Base-by-base conservation (phyloP, 495 filamentous ascomycete genomes). In the Eremomyces bilateralis region DNA sequence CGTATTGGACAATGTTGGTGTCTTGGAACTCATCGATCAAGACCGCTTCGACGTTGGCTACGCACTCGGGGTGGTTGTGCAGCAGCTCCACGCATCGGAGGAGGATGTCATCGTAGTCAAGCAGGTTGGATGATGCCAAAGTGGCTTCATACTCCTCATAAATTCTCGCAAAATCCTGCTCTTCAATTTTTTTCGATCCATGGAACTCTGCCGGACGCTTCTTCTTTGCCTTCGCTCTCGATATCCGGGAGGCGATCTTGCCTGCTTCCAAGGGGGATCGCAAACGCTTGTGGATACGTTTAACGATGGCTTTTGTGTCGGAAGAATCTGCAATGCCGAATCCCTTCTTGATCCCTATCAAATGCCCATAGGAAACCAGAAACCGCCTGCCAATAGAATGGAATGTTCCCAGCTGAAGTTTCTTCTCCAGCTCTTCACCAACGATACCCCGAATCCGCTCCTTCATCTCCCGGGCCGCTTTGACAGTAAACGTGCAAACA, bases 21-120 rank as follows among this genome's bases (percentile, higher is more conserved):
- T 99, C 90, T 50, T 99, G 90, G 42, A 92, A 99, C 46, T 99
- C 90, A 46, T 99, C 90, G 42, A 99, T 88, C 28, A 99, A 59
- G 1, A 99, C 82, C 0, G 80, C 73, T 49, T 94, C 73, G 13
- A 99, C 70, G 49, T 91, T 93, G 3, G 73, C 73, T 2, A 93
- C 84, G 46, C 83, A 95, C n/a, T 72, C 58, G 1, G 82, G 85
- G 40, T 78, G 66, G 33, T 65, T 56, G 31, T 67, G 64, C 12
- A 99, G 67, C 6, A 99, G 67, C 20, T 91, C 72, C 3, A 72
- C 73, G 40, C 88, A 93, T 31, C 73, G 70, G 11, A 92, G 57
- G 4, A 99, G 66, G 2, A 99, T 65, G 46, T 99, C 90, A 46
- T 99, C 90, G 43, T 91, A 99, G 51, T 99, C 90, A 4, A 99